Percentiles rank a stretch among this genome's conserved stretches.
Conservation (phyloP, 108 stramenopile species). For the Stephanodiscus triporus region DNA sequence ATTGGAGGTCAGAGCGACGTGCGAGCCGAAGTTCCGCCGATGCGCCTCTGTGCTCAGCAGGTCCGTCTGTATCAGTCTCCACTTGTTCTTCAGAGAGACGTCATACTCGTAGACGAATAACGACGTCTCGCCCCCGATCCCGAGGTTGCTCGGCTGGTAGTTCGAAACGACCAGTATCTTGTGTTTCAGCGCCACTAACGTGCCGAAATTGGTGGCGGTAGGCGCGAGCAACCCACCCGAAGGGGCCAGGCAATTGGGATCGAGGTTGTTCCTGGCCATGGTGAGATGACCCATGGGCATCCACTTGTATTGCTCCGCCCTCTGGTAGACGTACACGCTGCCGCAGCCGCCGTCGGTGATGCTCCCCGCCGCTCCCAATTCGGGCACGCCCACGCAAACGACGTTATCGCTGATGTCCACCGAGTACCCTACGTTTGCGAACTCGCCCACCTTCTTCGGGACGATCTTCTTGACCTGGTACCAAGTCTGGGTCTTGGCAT, state of each 20-base stretch:
- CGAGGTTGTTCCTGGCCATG: background rate
- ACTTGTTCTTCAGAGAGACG: conserved; percentile 19
- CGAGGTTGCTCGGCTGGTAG: conserved; percentile 24
- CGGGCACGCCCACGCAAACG: conserved; percentile 30
- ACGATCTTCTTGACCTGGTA: conserved; percentile 45
- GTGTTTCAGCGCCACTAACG: conserved; percentile 20
- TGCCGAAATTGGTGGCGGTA: conserved; percentile 17
- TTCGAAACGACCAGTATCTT: conserved; percentile 35
- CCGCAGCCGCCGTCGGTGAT: conserved; percentile 3
- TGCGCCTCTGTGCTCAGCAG: conserved; percentile 32
- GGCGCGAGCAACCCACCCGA: conserved; percentile 9
- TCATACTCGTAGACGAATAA: conserved; percentile 42
- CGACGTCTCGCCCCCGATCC: conserved; percentile 16
- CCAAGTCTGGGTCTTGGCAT: conserved; percentile 31
- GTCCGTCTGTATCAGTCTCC: conserved; percentile 33
- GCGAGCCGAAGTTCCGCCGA: conserved; percentile 33
- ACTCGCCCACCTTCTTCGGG: conserved; percentile 32
- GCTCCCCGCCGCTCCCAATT: conserved; percentile 16
- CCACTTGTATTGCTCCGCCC: conserved; percentile 40
- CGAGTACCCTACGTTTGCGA: conserved; percentile 34
- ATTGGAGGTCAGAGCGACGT: conserved; percentile 30
- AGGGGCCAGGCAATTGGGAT: background rate
- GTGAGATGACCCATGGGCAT: conserved; percentile 16
- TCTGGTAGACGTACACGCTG: conserved; percentile 29
- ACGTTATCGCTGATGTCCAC: conserved; percentile 25